A percentile compares a stretch with the other conserved stretches of the same genome.
Evolutionary conservation across 2,329 filamentous ascomycete species (phyloP).

Genomic region (Hypomyces rosellus): DNA sequence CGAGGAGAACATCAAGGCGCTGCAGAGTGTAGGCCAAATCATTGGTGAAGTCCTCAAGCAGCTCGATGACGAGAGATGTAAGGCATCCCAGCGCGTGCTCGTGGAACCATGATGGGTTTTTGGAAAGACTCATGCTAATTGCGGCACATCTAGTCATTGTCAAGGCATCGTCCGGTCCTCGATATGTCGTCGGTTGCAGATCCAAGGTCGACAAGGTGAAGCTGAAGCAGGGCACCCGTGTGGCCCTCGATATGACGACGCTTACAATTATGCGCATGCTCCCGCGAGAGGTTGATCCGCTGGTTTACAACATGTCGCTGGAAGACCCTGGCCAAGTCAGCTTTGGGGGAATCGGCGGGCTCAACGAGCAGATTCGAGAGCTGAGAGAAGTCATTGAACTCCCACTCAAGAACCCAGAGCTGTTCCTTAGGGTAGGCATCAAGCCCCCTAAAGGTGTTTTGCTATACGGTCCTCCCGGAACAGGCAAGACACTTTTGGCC

Average conservation of each 20-base stretch:
- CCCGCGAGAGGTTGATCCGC: slow-evolving; percentile 92
- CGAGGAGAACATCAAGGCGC: slow-evolving; percentile 98
- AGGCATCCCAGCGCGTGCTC: slow-evolving; percentile 26
- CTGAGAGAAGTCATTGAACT: slow-evolving; percentile 96
- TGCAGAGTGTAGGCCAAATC: slow-evolving; percentile 98
- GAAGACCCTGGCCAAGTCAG: slow-evolving; percentile 97
- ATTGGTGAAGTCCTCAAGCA: slow-evolving; percentile 99
- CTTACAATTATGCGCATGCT: slow-evolving; percentile 99
- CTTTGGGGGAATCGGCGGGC: slow-evolving; percentile 92
- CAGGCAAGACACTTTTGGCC: slow-evolving; percentile 91
- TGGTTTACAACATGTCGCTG: slow-evolving; percentile 99
- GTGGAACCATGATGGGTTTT: neutral
- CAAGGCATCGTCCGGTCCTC: slow-evolving; percentile 92
- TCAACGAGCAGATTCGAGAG: slow-evolving; percentile 98
- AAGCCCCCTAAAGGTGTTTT: slow-evolving; percentile 97
- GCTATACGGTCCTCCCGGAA: slow-evolving; percentile 92
- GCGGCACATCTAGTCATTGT: slow-evolving; percentile 68
- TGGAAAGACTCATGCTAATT: slow-evolving; percentile 6
- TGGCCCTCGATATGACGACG: slow-evolving; percentile 98
- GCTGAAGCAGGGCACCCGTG: slow-evolving; percentile 95
- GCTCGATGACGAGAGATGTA: slow-evolving; percentile 97
- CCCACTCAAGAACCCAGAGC: slow-evolving; percentile 95
- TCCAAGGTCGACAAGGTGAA: slow-evolving; percentile 97
- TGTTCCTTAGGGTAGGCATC: slow-evolving; percentile 94
- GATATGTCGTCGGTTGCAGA: slow-evolving; percentile 96